These are phyloP conservation scores for Glycine soja DNA, from an alignment of 306 rosid genomes.

Conservation along the genomic window DNA sequence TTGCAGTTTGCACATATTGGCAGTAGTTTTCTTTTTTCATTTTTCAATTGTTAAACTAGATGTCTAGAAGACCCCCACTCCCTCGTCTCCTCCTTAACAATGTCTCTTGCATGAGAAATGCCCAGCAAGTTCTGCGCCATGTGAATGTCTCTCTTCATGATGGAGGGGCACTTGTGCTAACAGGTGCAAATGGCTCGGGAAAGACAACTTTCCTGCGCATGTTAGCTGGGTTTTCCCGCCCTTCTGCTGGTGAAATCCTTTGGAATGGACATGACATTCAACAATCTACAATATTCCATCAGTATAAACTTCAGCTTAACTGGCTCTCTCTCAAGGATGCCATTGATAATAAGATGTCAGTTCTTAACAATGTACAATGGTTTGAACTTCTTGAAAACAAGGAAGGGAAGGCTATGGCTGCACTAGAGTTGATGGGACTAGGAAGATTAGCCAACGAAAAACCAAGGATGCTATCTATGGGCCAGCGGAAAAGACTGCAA, in stretches of 20 bases:
- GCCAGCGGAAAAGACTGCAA: slow-evolving; percentile 86
- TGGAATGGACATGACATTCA: slow-evolving; percentile 90
- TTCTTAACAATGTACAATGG: slow-evolving; percentile 74
- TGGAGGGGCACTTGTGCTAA: slow-evolving; percentile 81
- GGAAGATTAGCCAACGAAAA: slow-evolving; percentile 80
- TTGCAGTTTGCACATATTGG: slow-evolving; percentile 11
- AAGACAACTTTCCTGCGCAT: slow-evolving; percentile 85
- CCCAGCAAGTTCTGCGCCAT: slow-evolving; percentile 76
- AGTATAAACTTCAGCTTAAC: slow-evolving; percentile 89
- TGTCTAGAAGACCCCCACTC: slow-evolving; percentile 66
- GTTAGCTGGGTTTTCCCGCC: slow-evolving; percentile 90
- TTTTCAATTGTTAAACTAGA: slow-evolving; percentile 44
- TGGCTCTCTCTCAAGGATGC: slow-evolving; percentile 91
- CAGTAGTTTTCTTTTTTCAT: background rate
- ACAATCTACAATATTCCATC: slow-evolving; percentile 77
- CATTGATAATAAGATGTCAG: slow-evolving; percentile 60
- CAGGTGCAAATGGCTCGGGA: slow-evolving; percentile 90
- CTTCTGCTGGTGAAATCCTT: slow-evolving; percentile 83
- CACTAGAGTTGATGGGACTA: slow-evolving; percentile 85
- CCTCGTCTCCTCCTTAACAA: slow-evolving; percentile 84
- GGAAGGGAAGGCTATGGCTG: slow-evolving; percentile 74
- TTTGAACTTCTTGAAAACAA: slow-evolving; percentile 85
- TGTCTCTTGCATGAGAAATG: slow-evolving; percentile 93
- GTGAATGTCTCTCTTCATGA: slow-evolving; percentile 81
- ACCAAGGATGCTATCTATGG: slow-evolving; percentile 85